Evolutionary conservation across 345 rosid genomes (phyloP).

Genomic region (Erodium maritimum): DNA sequence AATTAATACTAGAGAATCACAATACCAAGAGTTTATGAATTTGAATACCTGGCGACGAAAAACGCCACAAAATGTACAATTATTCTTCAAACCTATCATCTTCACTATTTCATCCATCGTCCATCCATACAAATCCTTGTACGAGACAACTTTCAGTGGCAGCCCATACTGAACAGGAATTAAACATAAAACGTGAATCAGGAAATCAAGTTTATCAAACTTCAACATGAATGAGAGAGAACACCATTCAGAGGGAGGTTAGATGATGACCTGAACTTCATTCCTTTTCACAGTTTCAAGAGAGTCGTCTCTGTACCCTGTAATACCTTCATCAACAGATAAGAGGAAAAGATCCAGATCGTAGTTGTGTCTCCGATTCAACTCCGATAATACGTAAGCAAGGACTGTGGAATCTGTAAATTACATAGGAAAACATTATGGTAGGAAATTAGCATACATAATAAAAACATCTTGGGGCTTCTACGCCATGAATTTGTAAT

Average conservation of each 20-base stretch:
- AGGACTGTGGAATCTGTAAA: conserved; percentile 82
- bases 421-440: not conserved
- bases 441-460: not conserved
- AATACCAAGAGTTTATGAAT: not conserved
- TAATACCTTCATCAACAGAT: conserved; percentile 84
- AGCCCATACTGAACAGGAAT: conserved; percentile 50
- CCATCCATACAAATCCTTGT: conserved; percentile 98
- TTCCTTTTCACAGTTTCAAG: conserved; percentile 90
- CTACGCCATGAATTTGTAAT: no score
- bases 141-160: conserved; percentile 78
- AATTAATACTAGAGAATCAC: not conserved
- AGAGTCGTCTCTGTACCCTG: conserved; percentile 89
- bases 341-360: conserved; percentile 76
- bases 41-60: conserved; percentile 76
- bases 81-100: conserved; percentile 88
- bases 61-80: conserved; percentile 94
- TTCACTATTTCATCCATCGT: conserved; percentile 97
- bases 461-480: not conserved
- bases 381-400: conserved; percentile 70
- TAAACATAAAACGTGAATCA: not conserved
- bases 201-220: not conserved
- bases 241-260: not conserved
- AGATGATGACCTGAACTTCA: conserved; percentile 51
- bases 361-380: conserved; percentile 59
- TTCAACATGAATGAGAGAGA: not conserved